Evolutionary conservation across 169 alveolate species (phyloP).

Genomic region (Plasmodium relictum): DNA sequence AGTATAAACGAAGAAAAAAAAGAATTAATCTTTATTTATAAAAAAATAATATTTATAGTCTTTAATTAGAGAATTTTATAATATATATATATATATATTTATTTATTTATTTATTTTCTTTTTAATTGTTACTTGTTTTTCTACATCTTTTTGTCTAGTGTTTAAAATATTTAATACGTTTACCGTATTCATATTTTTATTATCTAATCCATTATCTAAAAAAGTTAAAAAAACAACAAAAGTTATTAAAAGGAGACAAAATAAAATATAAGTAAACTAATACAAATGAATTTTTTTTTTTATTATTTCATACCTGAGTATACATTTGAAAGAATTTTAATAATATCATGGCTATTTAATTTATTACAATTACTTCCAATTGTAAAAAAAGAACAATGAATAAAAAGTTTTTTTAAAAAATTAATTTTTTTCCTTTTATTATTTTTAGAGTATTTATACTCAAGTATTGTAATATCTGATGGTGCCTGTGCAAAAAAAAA

Average conservation of each 20-base stretch:
- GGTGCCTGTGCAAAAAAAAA: conserved; percentile 40
- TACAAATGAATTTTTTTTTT: neutral
- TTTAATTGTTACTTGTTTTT: conserved; percentile 24
- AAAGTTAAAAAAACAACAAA: neutral
- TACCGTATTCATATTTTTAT: conserved; percentile 15
- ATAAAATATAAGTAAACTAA: neutral
- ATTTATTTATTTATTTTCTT: neutral
- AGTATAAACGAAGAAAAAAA: neutral
- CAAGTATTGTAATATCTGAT: conserved; percentile 62
- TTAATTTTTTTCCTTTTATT: conserved; percentile 31
- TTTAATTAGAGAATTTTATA: too few species aligned
- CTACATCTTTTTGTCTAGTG: conserved; percentile 63
- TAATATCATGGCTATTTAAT: conserved; percentile 39
- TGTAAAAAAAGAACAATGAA: conserved; percentile 50
- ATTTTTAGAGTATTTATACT: conserved; percentile 53
- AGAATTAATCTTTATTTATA: neutral
- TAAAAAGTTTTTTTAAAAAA: conserved; percentile 45
- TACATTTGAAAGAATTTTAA: conserved; percentile 56
- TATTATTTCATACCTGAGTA: conserved; percentile 26
- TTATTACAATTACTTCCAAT: conserved; percentile 63
- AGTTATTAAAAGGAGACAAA: neutral
- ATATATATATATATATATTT: too few species aligned
- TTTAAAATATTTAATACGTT: conserved; percentile 33
- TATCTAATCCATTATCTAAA: conserved; percentile 6
- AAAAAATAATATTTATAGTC: neutral